A percentile compares a stretch with the other conserved stretches of the same genome.
Evolutionary conservation across 2,329 filamentous ascomycete species (phyloP).

Genomic region (Clonostachys solani): DNA sequence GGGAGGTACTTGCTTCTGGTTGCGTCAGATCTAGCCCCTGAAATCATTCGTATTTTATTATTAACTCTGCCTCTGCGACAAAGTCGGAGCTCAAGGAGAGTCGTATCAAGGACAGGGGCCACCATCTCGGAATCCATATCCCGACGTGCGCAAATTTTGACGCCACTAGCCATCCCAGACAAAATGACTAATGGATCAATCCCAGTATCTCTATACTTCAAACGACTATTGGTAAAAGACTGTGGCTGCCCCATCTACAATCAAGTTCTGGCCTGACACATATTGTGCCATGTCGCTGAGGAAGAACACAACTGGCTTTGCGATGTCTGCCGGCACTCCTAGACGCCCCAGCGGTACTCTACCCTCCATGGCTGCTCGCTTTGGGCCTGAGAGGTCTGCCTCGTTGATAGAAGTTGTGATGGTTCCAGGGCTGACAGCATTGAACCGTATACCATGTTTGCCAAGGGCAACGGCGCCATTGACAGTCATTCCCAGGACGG

Average conservation of each 20-base stretch:
- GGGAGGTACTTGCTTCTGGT: too few relatives aligned
- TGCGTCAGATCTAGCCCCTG: too few relatives aligned
- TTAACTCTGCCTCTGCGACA: too few relatives aligned
- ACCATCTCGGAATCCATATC: too few relatives aligned
- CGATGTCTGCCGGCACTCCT: constrained; percentile 2
- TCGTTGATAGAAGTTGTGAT: constrained; percentile 7
- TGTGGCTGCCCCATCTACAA: not conserved
- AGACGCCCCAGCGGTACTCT: constrained; percentile 2
- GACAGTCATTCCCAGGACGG: constrained; percentile 2
- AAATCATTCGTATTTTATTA: too few relatives aligned
- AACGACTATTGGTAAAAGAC: not conserved
- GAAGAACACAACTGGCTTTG: constrained; percentile 3
- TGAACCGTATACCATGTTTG: constrained; percentile 68
- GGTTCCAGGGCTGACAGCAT: constrained; percentile 70
- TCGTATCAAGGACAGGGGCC: too few relatives aligned
- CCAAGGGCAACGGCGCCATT: constrained; percentile 64
- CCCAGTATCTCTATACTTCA: too few relatives aligned
- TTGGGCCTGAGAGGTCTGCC: constrained; percentile 2
- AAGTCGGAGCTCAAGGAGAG: too few relatives aligned
- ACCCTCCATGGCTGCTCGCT: constrained; percentile 2
- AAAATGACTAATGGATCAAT: too few relatives aligned
- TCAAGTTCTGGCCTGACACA: constrained; percentile 3
- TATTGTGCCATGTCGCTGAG: constrained; percentile 3
- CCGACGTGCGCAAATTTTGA: too few relatives aligned
- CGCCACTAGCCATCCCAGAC: too few relatives aligned